These are phyloP conservation scores for Irpex lacteus DNA, from an alignment of 1,284 basidiomycete species.

Conservation along the genomic window DNA sequence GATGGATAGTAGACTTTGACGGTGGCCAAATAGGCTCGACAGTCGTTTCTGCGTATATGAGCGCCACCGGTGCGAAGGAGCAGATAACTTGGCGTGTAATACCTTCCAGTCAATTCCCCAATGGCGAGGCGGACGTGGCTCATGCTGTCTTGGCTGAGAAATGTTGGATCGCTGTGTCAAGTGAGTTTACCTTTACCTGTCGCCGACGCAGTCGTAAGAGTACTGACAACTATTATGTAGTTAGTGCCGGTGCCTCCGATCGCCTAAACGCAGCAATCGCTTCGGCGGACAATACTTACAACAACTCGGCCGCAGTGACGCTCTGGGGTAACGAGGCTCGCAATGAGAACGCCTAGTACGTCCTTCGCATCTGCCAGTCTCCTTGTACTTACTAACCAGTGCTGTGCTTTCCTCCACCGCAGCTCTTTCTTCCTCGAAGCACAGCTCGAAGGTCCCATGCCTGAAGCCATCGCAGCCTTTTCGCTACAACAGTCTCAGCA, in stretches of 20 bases:
- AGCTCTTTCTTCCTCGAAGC: neutral
- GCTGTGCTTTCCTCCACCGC: neutral
- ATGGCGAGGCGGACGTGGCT: conserved; percentile 10
- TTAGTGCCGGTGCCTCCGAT: conserved; percentile 20
- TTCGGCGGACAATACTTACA: conserved; percentile 20
- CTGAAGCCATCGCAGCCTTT: conserved; percentile 23
- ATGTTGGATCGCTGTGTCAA: conserved; percentile 21
- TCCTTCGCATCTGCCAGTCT: neutral
- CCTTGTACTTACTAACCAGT: neutral
- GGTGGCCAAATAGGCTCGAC: conserved; percentile 21
- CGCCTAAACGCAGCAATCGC: conserved; percentile 18
- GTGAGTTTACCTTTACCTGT: conserved; percentile 13
- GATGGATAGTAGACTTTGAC: conserved; percentile 34
- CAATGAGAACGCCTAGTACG: conserved; percentile 28
- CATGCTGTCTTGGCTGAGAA: conserved; percentile 19
- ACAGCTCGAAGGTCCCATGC: conserved; percentile 10
- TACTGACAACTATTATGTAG: conserved; percentile 7
- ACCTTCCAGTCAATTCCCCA: conserved; percentile 13
- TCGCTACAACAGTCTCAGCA: conserved; percentile 34
- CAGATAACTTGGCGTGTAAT: conserved; percentile 18
- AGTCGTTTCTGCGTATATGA: conserved; percentile 20
- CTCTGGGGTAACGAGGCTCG: conserved; percentile 25
- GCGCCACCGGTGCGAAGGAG: conserved; percentile 14
- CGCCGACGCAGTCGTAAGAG: neutral
- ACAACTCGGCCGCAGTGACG: conserved; percentile 19